A percentile compares a stretch with the other conserved stretches of the same genome.
Evolutionary conservation across 2,329 filamentous ascomycete species (phyloP).

Genomic region (Beauveria asiatica): DNA sequence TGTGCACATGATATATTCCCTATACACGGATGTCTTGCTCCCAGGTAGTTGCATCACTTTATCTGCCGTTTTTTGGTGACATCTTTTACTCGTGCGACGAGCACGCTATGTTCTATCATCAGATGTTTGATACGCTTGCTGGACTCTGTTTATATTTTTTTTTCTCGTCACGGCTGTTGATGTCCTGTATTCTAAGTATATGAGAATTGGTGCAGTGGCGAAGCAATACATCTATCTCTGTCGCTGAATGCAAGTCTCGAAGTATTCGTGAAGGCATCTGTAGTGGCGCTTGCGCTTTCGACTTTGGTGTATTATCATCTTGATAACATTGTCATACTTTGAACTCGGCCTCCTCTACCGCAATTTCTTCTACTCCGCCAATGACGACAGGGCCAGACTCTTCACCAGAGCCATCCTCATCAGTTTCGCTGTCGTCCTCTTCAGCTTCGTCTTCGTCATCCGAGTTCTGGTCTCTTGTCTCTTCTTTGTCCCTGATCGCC

Average conservation of each 20-base stretch:
- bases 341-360: slow-evolving; percentile 17
- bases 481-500: slow-evolving; percentile 75
- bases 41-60: slow-evolving; percentile 10
- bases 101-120: slow-evolving; percentile 27
- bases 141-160: slow-evolving; percentile 21
- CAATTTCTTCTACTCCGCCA: slow-evolving; percentile 14
- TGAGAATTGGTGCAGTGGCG: neutral
- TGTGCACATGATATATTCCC: slow-evolving; percentile 12
- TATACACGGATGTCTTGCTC: slow-evolving; percentile 12
- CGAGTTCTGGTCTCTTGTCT: slow-evolving; percentile 28
- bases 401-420: slow-evolving; percentile 16
- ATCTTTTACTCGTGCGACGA: slow-evolving; percentile 23
- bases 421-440: slow-evolving; percentile 18
- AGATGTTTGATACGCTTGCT: slow-evolving; percentile 26
- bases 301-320: neutral
- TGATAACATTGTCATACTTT: slow-evolving; percentile 15
- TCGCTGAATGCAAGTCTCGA: neutral
- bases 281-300: neutral
- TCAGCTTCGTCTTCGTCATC: slow-evolving; percentile 20
- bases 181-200: slow-evolving; percentile 30
- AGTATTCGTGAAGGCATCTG: neutral
- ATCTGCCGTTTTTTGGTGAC: slow-evolving; percentile 12
- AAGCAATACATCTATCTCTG: slow-evolving; percentile 4
- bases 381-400: slow-evolving; percentile 17
- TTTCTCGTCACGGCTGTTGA: slow-evolving; percentile 20